Conservation (phyloP, 1,284 basidiomycete genomes). For the Melampsora larici-populina region DNA sequence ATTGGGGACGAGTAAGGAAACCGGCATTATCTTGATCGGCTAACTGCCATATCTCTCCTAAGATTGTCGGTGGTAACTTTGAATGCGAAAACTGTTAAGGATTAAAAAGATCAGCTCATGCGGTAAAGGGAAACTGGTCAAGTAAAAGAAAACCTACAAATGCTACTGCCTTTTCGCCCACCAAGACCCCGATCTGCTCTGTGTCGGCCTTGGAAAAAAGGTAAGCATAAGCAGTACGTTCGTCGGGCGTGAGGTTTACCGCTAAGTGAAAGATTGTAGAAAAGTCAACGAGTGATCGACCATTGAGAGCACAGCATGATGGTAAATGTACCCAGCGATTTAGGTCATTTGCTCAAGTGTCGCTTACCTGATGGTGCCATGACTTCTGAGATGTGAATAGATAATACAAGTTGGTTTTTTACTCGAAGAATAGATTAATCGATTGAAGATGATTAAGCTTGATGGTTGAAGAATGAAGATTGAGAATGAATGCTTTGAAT, state of each 20-base stretch:
- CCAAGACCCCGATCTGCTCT: slow-evolving; percentile 50
- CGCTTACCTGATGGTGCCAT: background rate
- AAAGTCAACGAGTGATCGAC: no score
- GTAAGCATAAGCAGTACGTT: slow-evolving; percentile 34
- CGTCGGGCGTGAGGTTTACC: slow-evolving; percentile 25
- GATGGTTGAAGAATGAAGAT: no score
- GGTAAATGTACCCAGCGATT: no score
- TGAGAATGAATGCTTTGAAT: no score
- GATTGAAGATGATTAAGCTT: no score
- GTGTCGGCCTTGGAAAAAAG: slow-evolving; percentile 47
- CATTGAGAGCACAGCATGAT: no score
- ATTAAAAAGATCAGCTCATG: slow-evolving; percentile 45
- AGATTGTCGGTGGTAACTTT: slow-evolving; percentile 50
- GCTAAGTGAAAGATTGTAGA: background rate
- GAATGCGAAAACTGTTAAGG: slow-evolving; percentile 35
- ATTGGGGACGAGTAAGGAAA: slow-evolving; percentile 78
- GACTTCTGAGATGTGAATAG: no score
- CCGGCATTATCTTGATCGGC: slow-evolving; percentile 91
- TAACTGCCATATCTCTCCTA: slow-evolving; percentile 90
- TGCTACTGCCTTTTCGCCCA: slow-evolving; percentile 51
- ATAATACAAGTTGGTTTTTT: no score
- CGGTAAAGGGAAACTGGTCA: slow-evolving; percentile 62
- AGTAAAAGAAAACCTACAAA: slow-evolving; percentile 48
- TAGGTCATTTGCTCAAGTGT: no score
- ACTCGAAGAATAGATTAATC: no score